phyloP scores from a whole-genome alignment of 2,329 filamentous ascomycete species.

The Trichoderma guizhouense region DNA sequence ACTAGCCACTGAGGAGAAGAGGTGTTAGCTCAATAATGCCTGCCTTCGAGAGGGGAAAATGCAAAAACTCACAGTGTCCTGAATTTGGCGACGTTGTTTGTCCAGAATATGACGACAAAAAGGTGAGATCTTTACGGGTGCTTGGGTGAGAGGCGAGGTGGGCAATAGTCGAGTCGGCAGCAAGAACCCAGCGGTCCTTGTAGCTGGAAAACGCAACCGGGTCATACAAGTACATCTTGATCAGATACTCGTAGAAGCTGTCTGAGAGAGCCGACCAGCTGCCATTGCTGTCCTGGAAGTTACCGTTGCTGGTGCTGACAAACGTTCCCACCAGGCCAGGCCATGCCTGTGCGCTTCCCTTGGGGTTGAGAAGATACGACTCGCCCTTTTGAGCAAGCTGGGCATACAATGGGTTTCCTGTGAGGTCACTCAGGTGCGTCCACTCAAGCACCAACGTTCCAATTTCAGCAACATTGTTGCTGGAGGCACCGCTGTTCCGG shows the following conservation, averaged over 20 bases:
- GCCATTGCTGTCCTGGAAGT: slow-evolving; percentile 63
- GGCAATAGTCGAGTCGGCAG: slow-evolving; percentile 71
- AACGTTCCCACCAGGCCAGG: slow-evolving; percentile 71
- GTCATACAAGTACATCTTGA: slow-evolving; percentile 89
- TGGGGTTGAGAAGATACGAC: slow-evolving; percentile 64
- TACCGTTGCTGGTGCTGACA: slow-evolving; percentile 62
- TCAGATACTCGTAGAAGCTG: slow-evolving; percentile 84
- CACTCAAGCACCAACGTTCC: slow-evolving; percentile 82
- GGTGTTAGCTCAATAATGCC: too few species aligned
- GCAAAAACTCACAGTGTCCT: slow-evolving; percentile 50
- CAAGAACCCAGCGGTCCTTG: slow-evolving; percentile 70
- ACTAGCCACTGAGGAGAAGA: slow-evolving; percentile 57
- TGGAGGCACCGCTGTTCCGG: slow-evolving; percentile 45
- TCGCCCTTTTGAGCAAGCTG: slow-evolving; percentile 65
- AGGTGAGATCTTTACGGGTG: slow-evolving; percentile 67
- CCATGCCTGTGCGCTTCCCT: slow-evolving; percentile 61
- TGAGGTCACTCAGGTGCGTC: slow-evolving; percentile 74
- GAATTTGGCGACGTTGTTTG: slow-evolving; percentile 43
- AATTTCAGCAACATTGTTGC: slow-evolving; percentile 71
- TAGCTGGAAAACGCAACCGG: slow-evolving; percentile 59
- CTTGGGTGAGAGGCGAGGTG: slow-evolving; percentile 67
- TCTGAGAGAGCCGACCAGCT: slow-evolving; percentile 77
- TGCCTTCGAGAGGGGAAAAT: too few species aligned
- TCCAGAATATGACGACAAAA: slow-evolving; percentile 57
- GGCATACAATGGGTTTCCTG: slow-evolving; percentile 64